Evolutionary conservation across 345 rosid species (phyloP).

Genomic region (Clausena lansium): DNA sequence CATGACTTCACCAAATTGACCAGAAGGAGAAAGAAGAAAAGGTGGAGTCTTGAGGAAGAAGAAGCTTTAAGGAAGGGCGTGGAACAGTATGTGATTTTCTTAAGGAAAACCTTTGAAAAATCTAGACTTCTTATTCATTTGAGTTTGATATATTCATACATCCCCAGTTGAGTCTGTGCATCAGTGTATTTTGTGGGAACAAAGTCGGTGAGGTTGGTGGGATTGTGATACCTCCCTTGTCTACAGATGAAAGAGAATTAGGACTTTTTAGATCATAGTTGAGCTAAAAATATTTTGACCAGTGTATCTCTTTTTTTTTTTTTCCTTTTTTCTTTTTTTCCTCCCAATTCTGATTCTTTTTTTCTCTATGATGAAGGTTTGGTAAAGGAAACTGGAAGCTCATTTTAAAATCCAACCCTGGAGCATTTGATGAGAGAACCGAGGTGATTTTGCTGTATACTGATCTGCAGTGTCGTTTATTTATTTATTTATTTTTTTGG

Average conservation of each 20-base stretch:
- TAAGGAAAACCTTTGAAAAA: neutral
- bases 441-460: constrained; percentile 26
- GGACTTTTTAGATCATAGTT: too few species aligned
- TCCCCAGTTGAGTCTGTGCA: too few species aligned
- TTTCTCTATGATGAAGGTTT: constrained; percentile 27
- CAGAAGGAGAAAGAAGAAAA: constrained; percentile 31
- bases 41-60: constrained; percentile 58
- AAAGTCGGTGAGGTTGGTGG: too few species aligned
- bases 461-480: neutral
- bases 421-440: constrained; percentile 36
- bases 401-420: constrained; percentile 30
- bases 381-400: constrained; percentile 52
- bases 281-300: too few species aligned
- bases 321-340: too few species aligned
- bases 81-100: constrained; percentile 22
- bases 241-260: too few species aligned
- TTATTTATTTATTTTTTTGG: neutral
- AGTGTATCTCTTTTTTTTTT: too few species aligned
- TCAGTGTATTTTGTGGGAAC: too few species aligned
- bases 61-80: constrained; percentile 48
- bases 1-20: constrained; percentile 6
- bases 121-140: neutral
- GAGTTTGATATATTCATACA: neutral
- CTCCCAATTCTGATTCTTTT: too few species aligned
- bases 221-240: too few species aligned